These are phyloP conservation scores for Tetramitus jugosus DNA, from an alignment of 208 protist species.

Conservation along the genomic window DNA sequence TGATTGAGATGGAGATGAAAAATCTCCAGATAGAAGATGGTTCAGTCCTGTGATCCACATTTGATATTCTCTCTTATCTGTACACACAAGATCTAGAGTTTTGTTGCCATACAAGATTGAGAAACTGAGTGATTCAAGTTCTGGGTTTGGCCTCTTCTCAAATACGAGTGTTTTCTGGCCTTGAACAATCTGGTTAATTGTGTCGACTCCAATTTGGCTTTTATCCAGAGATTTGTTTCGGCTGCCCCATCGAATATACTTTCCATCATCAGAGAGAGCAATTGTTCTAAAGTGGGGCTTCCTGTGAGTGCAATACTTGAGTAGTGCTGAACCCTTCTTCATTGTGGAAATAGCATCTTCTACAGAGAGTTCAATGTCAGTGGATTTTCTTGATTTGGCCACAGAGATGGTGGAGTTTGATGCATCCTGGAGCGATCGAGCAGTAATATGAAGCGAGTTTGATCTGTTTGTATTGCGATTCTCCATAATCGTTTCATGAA, in stretches of 20 bases:
- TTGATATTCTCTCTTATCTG: slow-evolving; percentile 10
- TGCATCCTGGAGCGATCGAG: background rate
- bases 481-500: no score
- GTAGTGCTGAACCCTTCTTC: background rate
- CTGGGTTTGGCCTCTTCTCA: background rate
- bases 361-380: background rate
- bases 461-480: no score
- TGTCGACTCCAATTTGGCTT: background rate
- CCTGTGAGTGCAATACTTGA: background rate
- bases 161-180: slow-evolving; percentile 6
- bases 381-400: background rate
- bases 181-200: background rate
- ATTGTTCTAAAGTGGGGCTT: slow-evolving; percentile 20
- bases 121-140: background rate
- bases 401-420: background rate
- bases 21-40: background rate
- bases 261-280: background rate
- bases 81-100: slow-evolving; percentile 17
- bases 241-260: background rate
- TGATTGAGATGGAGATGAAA: no score
- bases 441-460: background rate
- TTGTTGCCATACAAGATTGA: slow-evolving; percentile 8
- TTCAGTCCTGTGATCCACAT: background rate
- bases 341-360: background rate
- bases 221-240: background rate